Base-by-base conservation (phyloP, 768 basidiomycete genomes). In the Pisolithus albus region DNA sequence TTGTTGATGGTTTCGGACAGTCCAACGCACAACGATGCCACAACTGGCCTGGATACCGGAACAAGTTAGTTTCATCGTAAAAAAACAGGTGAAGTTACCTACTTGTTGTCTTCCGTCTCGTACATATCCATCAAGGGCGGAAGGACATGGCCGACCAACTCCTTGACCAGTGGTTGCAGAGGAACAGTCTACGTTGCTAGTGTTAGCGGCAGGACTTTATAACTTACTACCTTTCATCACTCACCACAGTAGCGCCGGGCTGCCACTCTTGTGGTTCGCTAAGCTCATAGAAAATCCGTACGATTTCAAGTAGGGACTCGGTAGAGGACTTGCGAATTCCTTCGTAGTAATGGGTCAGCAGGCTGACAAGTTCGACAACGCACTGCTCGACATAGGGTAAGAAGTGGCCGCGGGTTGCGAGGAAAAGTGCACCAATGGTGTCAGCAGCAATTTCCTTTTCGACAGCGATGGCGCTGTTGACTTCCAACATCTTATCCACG, bases 401-500 rank as follows among this genome's bases (percentile, higher is more conserved):
- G 83, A 95, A 98, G 61, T 90, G 85, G 44, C 68, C 70, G 60
- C 83, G 82, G 28, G 90, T 92, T 10, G 88, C 79, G 28, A 81
- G 76, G 65, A 98, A 98, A 55, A 99, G 71, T 34, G 88, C 86
- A 54, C 95, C 93, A 57, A 98, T 85, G 5, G 94, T 92, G 65
- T 98, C 94, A 23, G 92, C 92, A 19, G 96, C 94, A 54, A 97
- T 96, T 75, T 99, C 96, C 71, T 99, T 99, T 77, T 99, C 96
- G 51, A 98, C 92, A 40, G 94, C 94, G 58, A 98, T 86, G 19
- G 93, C 94, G 60, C 88, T 91, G 74, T 93, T 95, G 55, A 94
- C 91, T 55, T 92, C 89, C 63, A 92, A 79, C 69, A 91, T 76
- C 69, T 92, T 91, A 60, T 91, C 90, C 46, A 91, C 69, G 60